phyloP scores from a whole-genome alignment of 805 yeast genomes.

The Barnettozyma pratensis region DNA sequence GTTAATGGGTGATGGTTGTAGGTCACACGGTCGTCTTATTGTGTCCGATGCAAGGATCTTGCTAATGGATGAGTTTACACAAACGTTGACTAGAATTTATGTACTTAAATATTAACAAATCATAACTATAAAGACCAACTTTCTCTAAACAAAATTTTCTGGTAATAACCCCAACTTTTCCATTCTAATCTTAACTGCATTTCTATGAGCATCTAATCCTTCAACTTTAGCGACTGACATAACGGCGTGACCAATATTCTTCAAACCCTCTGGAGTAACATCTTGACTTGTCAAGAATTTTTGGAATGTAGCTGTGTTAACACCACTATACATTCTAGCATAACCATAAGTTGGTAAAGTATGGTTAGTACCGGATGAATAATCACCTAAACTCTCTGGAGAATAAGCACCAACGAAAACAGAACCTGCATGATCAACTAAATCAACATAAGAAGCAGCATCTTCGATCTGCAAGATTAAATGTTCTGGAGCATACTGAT shows the following conservation, averaged over 20 bases:
- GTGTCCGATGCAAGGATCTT: too few species aligned
- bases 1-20: neutral
- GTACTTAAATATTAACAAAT: neutral
- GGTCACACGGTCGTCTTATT: too few species aligned
- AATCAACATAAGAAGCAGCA: constrained; percentile 65
- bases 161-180: constrained; percentile 61
- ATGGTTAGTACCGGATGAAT: constrained; percentile 97
- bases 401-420: constrained; percentile 95
- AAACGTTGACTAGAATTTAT: neutral
- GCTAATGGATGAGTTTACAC: too few species aligned
- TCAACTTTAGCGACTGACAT: constrained; percentile 94
- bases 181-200: constrained; percentile 94
- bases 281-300: constrained; percentile 93
- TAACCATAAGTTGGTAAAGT: constrained; percentile 98
- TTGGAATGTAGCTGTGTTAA: constrained; percentile 92
- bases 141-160: constrained; percentile 24
- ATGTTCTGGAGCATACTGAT: constrained; percentile 96
- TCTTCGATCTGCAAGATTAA: constrained; percentile 84
- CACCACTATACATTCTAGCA: constrained; percentile 96
- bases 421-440: constrained; percentile 90
- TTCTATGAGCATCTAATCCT: constrained; percentile 95
- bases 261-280: constrained; percentile 78
- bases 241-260: constrained; percentile 91
- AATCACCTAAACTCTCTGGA: constrained; percentile 98
- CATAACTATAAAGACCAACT: neutral